Evolutionary conservation across 805 yeast species (phyloP).

Genomic region (Yarrowia alimentaria): DNA sequence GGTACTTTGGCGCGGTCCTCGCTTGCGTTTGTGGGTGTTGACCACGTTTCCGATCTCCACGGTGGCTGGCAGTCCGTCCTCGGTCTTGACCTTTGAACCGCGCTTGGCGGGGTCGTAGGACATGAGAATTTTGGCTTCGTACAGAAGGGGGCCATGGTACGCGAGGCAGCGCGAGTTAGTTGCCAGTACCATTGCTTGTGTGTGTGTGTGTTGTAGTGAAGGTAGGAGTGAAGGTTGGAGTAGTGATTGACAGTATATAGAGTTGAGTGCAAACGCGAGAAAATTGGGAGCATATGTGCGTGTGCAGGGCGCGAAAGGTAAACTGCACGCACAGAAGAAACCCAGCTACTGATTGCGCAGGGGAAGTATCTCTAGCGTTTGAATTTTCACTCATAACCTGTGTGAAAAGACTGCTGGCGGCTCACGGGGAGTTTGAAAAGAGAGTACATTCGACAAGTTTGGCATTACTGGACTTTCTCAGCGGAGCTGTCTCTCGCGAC

Average conservation of each 20-base stretch:
- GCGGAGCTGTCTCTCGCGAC: no score
- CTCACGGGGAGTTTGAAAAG: no score
- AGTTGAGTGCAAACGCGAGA: no score
- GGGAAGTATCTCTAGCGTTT: no score
- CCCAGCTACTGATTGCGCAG: no score
- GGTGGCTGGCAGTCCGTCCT: slow-evolving; percentile 27
- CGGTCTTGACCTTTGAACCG: slow-evolving; percentile 28
- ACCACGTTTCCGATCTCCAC: slow-evolving; percentile 25
- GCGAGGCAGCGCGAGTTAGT: slow-evolving; percentile 56
- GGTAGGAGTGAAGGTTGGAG: not conserved
- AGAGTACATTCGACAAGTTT: no score
- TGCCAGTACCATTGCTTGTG: slow-evolving; percentile 29
- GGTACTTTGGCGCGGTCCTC: slow-evolving; percentile 7
- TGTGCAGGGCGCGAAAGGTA: no score
- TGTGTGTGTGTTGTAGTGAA: not conserved
- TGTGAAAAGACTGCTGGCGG: no score
- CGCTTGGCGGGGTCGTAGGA: slow-evolving; percentile 52
- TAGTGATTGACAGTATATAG: slow-evolving; percentile 10
- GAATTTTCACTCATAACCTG: no score
- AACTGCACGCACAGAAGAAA: no score
- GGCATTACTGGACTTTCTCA: no score
- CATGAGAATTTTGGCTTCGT: slow-evolving; percentile 79
- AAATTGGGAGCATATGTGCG: no score
- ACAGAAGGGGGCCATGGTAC: slow-evolving; percentile 85
- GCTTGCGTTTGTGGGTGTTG: slow-evolving; percentile 28